Base-by-base conservation (phyloP, 192 early-diverging fungal species). In the Backusella westeae region DNA sequence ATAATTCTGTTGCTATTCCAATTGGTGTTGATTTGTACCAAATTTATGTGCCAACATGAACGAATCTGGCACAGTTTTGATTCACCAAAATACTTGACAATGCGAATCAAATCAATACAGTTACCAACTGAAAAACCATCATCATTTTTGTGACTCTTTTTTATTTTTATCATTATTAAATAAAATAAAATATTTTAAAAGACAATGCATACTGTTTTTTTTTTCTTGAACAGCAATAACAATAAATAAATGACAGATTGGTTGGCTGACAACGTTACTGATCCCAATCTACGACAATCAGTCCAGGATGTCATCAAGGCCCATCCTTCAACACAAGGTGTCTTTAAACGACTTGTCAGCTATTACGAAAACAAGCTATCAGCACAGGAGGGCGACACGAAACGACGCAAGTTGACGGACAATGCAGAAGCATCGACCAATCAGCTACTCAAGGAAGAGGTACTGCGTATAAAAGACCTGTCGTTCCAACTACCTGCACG, bases 401-500 rank as follows among this genome's bases (percentile, higher is more conserved):
- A 75, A 21, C 34, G 32, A 44, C 72, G 35, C 23, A 75, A 75
- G 19, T 1, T 65, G 7, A 17, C 67, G 0, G 46, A 49, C 19
- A 49, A 17, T 19, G 1, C 46, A 49, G 17, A 49, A 5, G 46
- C 46, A 6, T 49, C 46, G 19, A 6, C 32, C 1, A n/a, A 23
- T 15, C 17, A 17, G 2, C n/a, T 59, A 59, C n/a, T 52, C 23
- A 59, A 34, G 23, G 41, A 63, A 23, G 41, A 42, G 19, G 63
- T 46, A 15, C 12, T 65, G 1, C 32, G 41, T 19, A 44, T 75
- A n/a, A 14, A 67, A 36, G 65, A 67, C n/a, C 9, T 75, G 4
- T 75, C 74, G 4, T 66, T 75, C 67, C 59, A 75, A 34, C 35
- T 65, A 0, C 65, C 74, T 41, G 65, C 65, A 10, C 36, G 74